Base-by-base conservation (phyloP, 2,329 filamentous ascomycete species). In the Nigrospora sphaerica region DNA sequence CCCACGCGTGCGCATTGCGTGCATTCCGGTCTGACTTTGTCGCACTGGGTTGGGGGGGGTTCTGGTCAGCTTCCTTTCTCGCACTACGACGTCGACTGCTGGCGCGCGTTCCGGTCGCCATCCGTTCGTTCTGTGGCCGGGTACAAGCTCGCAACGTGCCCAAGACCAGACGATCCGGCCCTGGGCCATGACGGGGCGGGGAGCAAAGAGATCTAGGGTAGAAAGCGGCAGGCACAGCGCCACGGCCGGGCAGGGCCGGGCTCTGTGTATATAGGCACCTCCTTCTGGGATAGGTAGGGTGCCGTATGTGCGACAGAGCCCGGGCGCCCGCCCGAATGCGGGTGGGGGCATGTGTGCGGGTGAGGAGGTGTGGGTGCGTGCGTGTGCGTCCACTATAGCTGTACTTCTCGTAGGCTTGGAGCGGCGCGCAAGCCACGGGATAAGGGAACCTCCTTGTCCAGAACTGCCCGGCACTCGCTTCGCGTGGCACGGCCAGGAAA, bases 1-100 rank as follows among this genome's bases (percentile, higher is more conserved):
- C 73, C 72, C 39, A 79, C 73, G 36, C 79, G 77, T 39, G 75
- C 66, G 57, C 81, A 84, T 68, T 84, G 80, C 19, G 78, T 78
- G 56, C 81, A 85, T 55, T 77, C 71, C 6, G 81, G 80, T 36
- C 68, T 70, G 40, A 72, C 69, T 58, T 79, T 80, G 61, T 84
- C 80, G 63, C 81, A 85, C 77, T 80, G 50, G 14, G 39, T 17
- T 42, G 28, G 32, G 14, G 33, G 23, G n/a, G 32, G 18, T 6
- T 13, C 32, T 39, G 38, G 44, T 46, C 51, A 50, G 43, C 46
- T 38, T 42, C 46, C 13, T 12, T 42, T 46, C 49, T 46, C 23
- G 18, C 35, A 32, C 32, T 32, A 9, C 23, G 10, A 28, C 23
- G 23, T 45, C 38, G 23, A 23, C 43, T 48, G 18, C 31, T 23